Conservation (phyloP, 169 alveolate species). For the Theileria orientalis region DNA sequence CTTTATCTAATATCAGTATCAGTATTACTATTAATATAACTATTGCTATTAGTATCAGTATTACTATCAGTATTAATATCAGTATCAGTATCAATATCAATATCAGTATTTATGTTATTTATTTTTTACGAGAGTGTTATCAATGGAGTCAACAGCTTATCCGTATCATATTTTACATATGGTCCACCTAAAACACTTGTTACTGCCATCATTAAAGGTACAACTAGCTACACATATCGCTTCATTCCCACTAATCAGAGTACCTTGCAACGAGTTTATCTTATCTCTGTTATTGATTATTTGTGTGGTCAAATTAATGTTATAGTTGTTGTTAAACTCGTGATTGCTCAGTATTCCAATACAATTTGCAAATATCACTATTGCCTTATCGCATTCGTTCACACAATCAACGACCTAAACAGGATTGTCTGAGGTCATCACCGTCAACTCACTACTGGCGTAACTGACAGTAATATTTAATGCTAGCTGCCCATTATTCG, state of each 20-base stretch:
- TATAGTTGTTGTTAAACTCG: conserved; percentile 3
- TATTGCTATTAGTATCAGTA: neutral
- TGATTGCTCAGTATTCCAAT: conserved; percentile 3
- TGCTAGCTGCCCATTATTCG: too few species aligned
- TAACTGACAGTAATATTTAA: neutral
- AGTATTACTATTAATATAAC: neutral
- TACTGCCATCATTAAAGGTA: conserved; percentile 1
- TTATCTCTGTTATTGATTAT: neutral
- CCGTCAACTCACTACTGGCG: neutral
- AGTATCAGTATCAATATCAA: too few species aligned
- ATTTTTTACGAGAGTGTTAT: conserved; percentile 46
- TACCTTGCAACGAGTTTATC: neutral
- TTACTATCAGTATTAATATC: too few species aligned
- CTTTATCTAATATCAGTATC: neutral
- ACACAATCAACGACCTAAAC: conserved; percentile 18
- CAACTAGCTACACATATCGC: conserved; percentile 5
- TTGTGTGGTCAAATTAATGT: neutral
- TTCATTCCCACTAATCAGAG: neutral
- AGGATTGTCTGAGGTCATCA: neutral
- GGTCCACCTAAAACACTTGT: conserved; percentile 64
- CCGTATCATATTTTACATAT: conserved; percentile 43
- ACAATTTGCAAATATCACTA: conserved; percentile 41
- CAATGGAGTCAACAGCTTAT: conserved; percentile 41
- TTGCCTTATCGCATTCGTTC: conserved; percentile 63
- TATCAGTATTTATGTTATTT: neutral